phyloP scores from a whole-genome alignment of 768 basidiomycete species.

The Phylloporus sp. region DNA sequence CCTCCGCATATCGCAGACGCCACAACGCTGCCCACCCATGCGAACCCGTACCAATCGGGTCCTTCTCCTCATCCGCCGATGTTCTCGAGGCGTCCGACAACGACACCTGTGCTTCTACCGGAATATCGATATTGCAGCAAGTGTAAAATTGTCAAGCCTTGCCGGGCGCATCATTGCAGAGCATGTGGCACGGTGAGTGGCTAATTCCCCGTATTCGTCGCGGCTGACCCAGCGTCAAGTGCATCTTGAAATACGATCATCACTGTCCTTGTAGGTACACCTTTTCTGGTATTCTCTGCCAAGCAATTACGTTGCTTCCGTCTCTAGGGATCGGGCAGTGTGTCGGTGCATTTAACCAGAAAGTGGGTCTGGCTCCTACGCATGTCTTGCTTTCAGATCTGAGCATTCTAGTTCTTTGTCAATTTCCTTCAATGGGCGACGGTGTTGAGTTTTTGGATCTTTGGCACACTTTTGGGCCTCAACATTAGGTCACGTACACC shows the following conservation, averaged over 20 bases:
- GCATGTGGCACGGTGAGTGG: slow-evolving; percentile 70
- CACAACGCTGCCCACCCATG: slow-evolving; percentile 8
- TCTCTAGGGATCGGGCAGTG: slow-evolving; percentile 85
- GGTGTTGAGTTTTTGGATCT: slow-evolving; percentile 58
- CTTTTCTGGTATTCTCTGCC: neutral
- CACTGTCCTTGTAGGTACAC: slow-evolving; percentile 75
- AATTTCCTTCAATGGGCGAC: slow-evolving; percentile 67
- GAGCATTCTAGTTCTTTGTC: slow-evolving; percentile 62
- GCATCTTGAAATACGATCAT: slow-evolving; percentile 80
- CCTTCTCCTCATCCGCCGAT: slow-evolving; percentile 9
- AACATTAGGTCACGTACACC: slow-evolving; percentile 34
- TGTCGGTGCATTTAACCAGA: slow-evolving; percentile 89
- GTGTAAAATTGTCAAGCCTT: slow-evolving; percentile 68
- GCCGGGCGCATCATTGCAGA: slow-evolving; percentile 75
- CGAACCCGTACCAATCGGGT: slow-evolving; percentile 4
- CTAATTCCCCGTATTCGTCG: neutral
- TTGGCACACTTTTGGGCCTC: slow-evolving; percentile 54
- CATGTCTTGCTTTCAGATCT: neutral
- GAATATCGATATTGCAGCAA: slow-evolving; percentile 61
- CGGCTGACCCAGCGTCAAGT: slow-evolving; percentile 40
- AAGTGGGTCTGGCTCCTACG: slow-evolving; percentile 39
- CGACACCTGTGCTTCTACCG: slow-evolving; percentile 48
- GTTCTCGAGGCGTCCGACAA: slow-evolving; percentile 32
- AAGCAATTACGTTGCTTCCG: neutral
- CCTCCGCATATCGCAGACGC: slow-evolving; percentile 4